phyloP scores from a whole-genome alignment of 2,329 filamentous ascomycete species.

The Trichoderma gracile region DNA sequence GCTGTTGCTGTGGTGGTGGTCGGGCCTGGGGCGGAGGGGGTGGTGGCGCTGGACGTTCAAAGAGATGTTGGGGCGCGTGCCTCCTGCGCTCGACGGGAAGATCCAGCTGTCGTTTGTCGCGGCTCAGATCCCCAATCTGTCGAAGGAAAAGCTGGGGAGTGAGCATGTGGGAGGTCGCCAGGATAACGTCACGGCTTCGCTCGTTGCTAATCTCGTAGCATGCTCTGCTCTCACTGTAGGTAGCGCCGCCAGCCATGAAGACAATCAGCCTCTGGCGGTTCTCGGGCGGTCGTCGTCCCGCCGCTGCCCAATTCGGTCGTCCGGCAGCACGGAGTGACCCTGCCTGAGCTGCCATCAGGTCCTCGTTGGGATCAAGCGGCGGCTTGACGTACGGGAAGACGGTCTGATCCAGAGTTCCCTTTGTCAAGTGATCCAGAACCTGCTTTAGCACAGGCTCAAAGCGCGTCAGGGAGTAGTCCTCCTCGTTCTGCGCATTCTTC shows the following conservation, averaged over 20 bases:
- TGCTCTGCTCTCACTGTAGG: constrained; percentile 82
- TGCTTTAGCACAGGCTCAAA: constrained; percentile 80
- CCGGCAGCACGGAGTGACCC: constrained; percentile 85
- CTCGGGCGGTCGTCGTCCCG: constrained; percentile 69
- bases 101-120: constrained; percentile 72
- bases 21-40: constrained; percentile 50
- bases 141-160: constrained; percentile 80
- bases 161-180: constrained; percentile 90
- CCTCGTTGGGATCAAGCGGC: constrained; percentile 62
- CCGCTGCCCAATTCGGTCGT: constrained; percentile 93
- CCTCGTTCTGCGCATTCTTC: constrained; percentile 55
- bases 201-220: constrained; percentile 84
- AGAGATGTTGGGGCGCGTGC: constrained; percentile 80
- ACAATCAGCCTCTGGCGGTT: constrained; percentile 89
- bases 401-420: constrained; percentile 65
- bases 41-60: constrained; percentile 66
- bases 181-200: constrained; percentile 77
- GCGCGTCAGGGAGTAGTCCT: constrained; percentile 83
- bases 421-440: constrained; percentile 75
- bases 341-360: constrained; percentile 57
- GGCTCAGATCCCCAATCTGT: constrained; percentile 77
- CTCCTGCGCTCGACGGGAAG: constrained; percentile 79
- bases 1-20: constrained; percentile 25
- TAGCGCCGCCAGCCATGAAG: constrained; percentile 93
- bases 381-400: constrained; percentile 74